Percentiles rank a stretch among this genome's conserved stretches.
These are phyloP conservation scores for Aspergillus bridgeri DNA, from an alignment of 495 filamentous ascomycete species.

Conservation along the genomic window DNA sequence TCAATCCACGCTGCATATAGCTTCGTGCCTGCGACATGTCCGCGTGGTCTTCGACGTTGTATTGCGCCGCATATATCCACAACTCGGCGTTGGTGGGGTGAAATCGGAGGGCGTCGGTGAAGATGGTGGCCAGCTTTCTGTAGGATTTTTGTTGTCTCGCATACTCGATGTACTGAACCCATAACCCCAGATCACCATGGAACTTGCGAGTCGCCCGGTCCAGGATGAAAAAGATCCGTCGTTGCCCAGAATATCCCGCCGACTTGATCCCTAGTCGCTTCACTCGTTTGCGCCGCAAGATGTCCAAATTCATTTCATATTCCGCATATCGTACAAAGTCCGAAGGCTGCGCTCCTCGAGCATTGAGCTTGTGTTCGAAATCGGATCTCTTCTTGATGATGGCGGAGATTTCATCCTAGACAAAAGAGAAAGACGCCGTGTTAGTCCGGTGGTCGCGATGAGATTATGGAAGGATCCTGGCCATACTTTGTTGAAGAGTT, in stretches of 20 bases:
- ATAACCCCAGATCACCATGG: slow-evolving; percentile 76
- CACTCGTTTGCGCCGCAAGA: slow-evolving; percentile 75
- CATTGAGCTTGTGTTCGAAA: slow-evolving; percentile 87
- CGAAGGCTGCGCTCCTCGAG: slow-evolving; percentile 65
- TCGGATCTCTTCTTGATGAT: slow-evolving; percentile 87
- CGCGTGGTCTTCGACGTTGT: slow-evolving; percentile 67
- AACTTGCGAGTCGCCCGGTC: slow-evolving; percentile 86
- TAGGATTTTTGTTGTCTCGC: slow-evolving; percentile 69
- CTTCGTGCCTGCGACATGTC: slow-evolving; percentile 84
- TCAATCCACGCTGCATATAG: slow-evolving; percentile 82
- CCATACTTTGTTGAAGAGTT: slow-evolving; percentile 74
- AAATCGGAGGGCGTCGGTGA: slow-evolving; percentile 74
- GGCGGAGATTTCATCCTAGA: slow-evolving; percentile 76
- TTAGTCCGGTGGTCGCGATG: slow-evolving; percentile 8
- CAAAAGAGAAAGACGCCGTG: slow-evolving; percentile 11
- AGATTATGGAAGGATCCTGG: neutral
- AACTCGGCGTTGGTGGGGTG: slow-evolving; percentile 80
- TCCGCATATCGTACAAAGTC: slow-evolving; percentile 84
- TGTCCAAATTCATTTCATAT: slow-evolving; percentile 89
- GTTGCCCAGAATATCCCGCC: slow-evolving; percentile 62
- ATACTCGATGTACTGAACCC: slow-evolving; percentile 89
- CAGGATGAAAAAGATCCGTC: slow-evolving; percentile 81
- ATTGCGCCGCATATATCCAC: slow-evolving; percentile 83
- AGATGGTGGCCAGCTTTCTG: slow-evolving; percentile 73
- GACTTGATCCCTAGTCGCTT: slow-evolving; percentile 71